phyloP scores from a whole-genome alignment of 805 yeast genomes.

The Scheffersomyces stipitis region DNA sequence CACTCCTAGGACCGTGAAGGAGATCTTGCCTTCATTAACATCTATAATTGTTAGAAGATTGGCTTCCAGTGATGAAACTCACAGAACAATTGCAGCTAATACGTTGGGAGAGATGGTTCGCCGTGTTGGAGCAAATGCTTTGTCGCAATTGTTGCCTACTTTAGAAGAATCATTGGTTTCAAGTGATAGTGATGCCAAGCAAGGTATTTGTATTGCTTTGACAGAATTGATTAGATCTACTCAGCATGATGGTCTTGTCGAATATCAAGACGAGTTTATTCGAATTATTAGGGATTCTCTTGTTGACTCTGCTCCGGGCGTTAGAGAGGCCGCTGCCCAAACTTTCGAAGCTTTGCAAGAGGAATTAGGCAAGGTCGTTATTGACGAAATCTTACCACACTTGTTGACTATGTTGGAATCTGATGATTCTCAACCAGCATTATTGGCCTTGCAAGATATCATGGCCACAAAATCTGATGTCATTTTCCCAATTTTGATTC shows the following conservation, averaged over 20 bases:
- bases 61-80: slow-evolving; percentile 76
- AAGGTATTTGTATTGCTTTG: slow-evolving; percentile 95
- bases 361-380: slow-evolving; percentile 77
- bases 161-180: slow-evolving; percentile 61
- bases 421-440: slow-evolving; percentile 66
- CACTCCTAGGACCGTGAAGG: slow-evolving; percentile 92
- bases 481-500: slow-evolving; percentile 90
- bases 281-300: slow-evolving; percentile 75
- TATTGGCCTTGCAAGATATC: slow-evolving; percentile 85
- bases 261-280: slow-evolving; percentile 69
- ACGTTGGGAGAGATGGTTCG: slow-evolving; percentile 93
- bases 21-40: slow-evolving; percentile 82
- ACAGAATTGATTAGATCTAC: slow-evolving; percentile 82
- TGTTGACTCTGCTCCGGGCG: slow-evolving; percentile 68
- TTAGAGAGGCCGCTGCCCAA: slow-evolving; percentile 87
- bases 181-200: slow-evolving; percentile 74
- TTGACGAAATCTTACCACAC: slow-evolving; percentile 86
- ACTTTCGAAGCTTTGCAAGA: slow-evolving; percentile 88
- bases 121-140: slow-evolving; percentile 86
- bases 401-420: slow-evolving; percentile 66
- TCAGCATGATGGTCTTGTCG: slow-evolving; percentile 54
- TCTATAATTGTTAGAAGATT: slow-evolving; percentile 75
- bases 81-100: slow-evolving; percentile 86
- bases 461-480: slow-evolving; percentile 88
- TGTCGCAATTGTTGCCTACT: slow-evolving; percentile 82